Base-by-base conservation (phyloP, 2,329 filamentous ascomycete genomes). In the Phoma sp. region DNA sequence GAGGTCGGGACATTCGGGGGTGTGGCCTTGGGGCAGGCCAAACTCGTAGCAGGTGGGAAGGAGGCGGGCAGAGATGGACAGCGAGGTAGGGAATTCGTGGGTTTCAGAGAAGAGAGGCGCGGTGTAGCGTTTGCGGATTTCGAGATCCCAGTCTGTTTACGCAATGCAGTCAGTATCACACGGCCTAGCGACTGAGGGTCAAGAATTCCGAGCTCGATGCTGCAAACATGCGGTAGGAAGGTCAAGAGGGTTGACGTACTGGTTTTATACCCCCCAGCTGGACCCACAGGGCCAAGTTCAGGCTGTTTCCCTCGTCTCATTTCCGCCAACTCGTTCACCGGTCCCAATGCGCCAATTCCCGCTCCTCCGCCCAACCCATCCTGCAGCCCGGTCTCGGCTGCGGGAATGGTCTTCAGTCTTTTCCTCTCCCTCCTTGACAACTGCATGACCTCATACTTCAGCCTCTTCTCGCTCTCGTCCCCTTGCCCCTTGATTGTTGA, bases 191-290 rank as follows among this genome's bases (percentile, higher is more conserved):
- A 17, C 12, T 4, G 13, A 33, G 31, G 31, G 31, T 33, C 31
- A n/a, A 33, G 31, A 4, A 13, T 10, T 29, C 7, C 25, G n/a
- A 35, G 33, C 15, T 32, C 17, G 17, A 15, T 37, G 36, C 21
- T 38, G 21, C 4, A 38, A 22, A 12, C 6, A 13, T 22, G 6
- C 6, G 7, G 1, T 21, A n/a, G 31, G 41, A n/a, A 4, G 6
- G 15, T 15, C 27, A n/a, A 6, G 25, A 13, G 43, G 4, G 24
- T 21, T n/a, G n/a, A 77, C 87, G 72, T 81, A 92, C 89, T 86
- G 32, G 83, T 96, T 81, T 94, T 92, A 63, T 91, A 92, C 40
- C 86, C 88, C 25, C 86, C 88, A 22, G 88, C 88, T 31, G 68
- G 86, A 87, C 65, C 69, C 25, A 87, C 82, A 24, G 88, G 87